Evolutionary conservation across 352 stramenopile genomes (phyloP).

Genomic region (Globisporangium abappressorium): DNA sequence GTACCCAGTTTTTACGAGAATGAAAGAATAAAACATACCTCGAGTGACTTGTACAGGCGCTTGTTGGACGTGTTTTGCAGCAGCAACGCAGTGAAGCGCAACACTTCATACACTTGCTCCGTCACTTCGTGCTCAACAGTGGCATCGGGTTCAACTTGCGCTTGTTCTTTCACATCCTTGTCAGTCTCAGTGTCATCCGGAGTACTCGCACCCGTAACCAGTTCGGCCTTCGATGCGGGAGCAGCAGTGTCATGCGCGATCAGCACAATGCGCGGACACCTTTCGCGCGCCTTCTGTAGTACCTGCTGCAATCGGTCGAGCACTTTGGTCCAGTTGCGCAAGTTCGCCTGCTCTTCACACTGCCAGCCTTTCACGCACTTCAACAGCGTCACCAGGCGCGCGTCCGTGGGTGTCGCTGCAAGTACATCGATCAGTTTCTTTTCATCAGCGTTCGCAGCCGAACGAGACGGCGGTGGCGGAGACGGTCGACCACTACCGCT

Average conservation of each 20-base stretch:
- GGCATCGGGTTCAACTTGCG: slow-evolving; percentile 11
- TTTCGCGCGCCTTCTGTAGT: slow-evolving; percentile 37
- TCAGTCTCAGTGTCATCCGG: slow-evolving; percentile 9
- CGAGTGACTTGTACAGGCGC: slow-evolving; percentile 58
- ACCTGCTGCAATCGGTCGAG: slow-evolving; percentile 53
- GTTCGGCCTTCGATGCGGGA: not conserved
- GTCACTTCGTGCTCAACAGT: slow-evolving; percentile 38
- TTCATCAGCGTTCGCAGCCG: slow-evolving; percentile 42
- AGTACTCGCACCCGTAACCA: not conserved
- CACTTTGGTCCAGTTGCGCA: slow-evolving; percentile 64
- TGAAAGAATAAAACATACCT: slow-evolving; percentile 24
- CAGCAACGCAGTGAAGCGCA: slow-evolving; percentile 73
- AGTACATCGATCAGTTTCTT: slow-evolving; percentile 62
- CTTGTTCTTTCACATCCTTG: slow-evolving; percentile 18
- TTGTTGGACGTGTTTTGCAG: slow-evolving; percentile 84
- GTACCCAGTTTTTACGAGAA: not conserved
- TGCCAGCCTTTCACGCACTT: slow-evolving; percentile 73
- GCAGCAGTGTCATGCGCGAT: slow-evolving; percentile 17
- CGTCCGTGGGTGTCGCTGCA: slow-evolving; percentile 33
- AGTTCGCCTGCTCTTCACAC: slow-evolving; percentile 75
- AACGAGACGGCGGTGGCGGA: not conserved
- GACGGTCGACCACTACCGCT: not conserved
- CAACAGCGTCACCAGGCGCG: slow-evolving; percentile 52
- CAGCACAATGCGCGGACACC: slow-evolving; percentile 45
- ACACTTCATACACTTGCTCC: slow-evolving; percentile 59